Base-by-base conservation (phyloP, 129 eudicot species). In the Centaurea solstitialis region DNA sequence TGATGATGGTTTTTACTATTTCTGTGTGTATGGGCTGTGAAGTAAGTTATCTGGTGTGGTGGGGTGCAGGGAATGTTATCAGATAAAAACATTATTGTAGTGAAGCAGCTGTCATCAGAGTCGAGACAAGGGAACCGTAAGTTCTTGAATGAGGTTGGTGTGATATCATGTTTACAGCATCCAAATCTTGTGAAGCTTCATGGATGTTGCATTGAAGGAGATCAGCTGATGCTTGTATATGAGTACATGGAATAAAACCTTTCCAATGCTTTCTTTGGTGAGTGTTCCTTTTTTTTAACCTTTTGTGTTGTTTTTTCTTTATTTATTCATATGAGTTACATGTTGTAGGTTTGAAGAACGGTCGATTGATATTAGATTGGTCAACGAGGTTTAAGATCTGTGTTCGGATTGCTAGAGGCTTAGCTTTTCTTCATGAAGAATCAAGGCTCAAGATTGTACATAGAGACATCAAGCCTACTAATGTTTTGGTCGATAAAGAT, bases 221-320 rank as follows among this genome's bases (percentile, higher is more conserved):
- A 89, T 80, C 97, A 91, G n/a, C 38, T 91, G 40, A 82, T 91
- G 81, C 88, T 91, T 20, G 91, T 91, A 7, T 91, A 91, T 3
- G 97, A 91, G 80, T 91, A 89, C 76, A 86, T 91, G 90, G 97
- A 89, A 91, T 82, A 91, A 91, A 91, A 91, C 87, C 93, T 91
- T 67, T 89, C 97, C 70, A 84, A 75, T 75, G 89, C 87, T 81
- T 89, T 91, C 77, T 91, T 91, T 62, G 87, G 97, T 91, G 73
- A 82, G 84, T 64, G 17, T 59, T 61, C 23, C 50, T 26, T 26
- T 26, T 26, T 0, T 26, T 26, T n/a, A 1, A 35, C 38, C 53
- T 38, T 38, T 37, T 37, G 17, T 37, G 50, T 70, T 15, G 40
- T 37, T 6, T 37, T 18, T 9, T 77, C 33, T 28, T 30, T 59